phyloP scores from a whole-genome alignment of 495 filamentous ascomycete species.

The Hyaloscypha finlandica region DNA sequence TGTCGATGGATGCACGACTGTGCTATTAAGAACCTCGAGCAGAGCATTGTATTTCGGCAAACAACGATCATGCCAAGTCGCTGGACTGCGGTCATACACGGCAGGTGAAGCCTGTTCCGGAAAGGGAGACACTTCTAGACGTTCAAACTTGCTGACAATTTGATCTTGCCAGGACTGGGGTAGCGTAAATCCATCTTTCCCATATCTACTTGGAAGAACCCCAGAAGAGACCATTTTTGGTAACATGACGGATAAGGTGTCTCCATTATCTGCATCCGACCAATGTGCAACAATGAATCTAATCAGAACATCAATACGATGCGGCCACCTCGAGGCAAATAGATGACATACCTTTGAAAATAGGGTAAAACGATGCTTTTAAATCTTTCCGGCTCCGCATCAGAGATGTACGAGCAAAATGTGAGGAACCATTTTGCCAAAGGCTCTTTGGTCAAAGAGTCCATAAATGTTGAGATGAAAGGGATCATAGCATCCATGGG shows the following conservation, averaged over 20 bases:
- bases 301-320: not conserved
- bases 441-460: constrained; percentile 60
- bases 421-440: constrained; percentile 72
- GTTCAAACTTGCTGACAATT: constrained; percentile 64
- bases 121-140: constrained; percentile 54
- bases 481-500: constrained; percentile 80
- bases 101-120: constrained; percentile 48
- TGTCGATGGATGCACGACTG: constrained; percentile 54
- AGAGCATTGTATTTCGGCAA: constrained; percentile 57
- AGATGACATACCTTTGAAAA: constrained; percentile 65
- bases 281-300: constrained; percentile 76
- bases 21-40: constrained; percentile 48
- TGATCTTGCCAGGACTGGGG: constrained; percentile 70
- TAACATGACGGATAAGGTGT: constrained; percentile 67
- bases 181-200: constrained; percentile 58
- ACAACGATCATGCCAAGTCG: constrained; percentile 56
- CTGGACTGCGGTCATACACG: constrained; percentile 35
- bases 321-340: not conserved
- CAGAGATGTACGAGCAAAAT: constrained; percentile 79
- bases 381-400: constrained; percentile 75
- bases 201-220: constrained; percentile 43
- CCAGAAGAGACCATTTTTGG: constrained; percentile 64
- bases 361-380: constrained; percentile 72
- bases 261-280: constrained; percentile 61
- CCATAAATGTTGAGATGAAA: constrained; percentile 60